Evolutionary conservation across 1,284 basidiomycete species (phyloP).

Genomic region (Moesziomyces parantarcticus): DNA sequence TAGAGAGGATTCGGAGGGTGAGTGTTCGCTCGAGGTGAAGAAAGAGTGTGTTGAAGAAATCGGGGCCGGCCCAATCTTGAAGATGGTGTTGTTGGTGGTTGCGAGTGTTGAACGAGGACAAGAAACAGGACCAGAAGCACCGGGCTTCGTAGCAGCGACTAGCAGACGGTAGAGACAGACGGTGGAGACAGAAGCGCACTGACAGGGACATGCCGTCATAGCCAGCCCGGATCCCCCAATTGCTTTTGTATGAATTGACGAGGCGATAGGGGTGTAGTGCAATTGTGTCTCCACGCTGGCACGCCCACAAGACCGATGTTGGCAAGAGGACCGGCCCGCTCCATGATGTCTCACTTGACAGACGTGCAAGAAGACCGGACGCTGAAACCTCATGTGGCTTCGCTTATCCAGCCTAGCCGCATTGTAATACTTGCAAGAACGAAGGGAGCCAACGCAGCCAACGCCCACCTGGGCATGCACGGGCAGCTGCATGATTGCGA

Average conservation of each 20-base stretch:
- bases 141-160: constrained; percentile 7
- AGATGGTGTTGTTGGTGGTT: background rate
- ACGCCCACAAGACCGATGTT: no score
- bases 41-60: constrained; percentile 1
- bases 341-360: no score
- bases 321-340: no score
- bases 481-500: no score
- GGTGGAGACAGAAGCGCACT: background rate
- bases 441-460: no score
- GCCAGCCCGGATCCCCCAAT: background rate
- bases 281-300: no score
- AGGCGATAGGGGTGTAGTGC: background rate
- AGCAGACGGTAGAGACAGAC: background rate
- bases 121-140: constrained; percentile 9
- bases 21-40: no score
- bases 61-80: background rate
- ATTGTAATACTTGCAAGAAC: background rate
- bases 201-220: background rate
- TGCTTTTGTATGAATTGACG: background rate
- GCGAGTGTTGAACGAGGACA: background rate
- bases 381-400: no score
- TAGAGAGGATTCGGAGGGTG: no score
- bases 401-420: no score
- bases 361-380: no score
- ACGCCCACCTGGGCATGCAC: no score